Percentiles rank a stretch among this genome's conserved stretches.
phyloP scores from a whole-genome alignment of 108 stramenopile genomes.

The Conticribra guillardii region DNA sequence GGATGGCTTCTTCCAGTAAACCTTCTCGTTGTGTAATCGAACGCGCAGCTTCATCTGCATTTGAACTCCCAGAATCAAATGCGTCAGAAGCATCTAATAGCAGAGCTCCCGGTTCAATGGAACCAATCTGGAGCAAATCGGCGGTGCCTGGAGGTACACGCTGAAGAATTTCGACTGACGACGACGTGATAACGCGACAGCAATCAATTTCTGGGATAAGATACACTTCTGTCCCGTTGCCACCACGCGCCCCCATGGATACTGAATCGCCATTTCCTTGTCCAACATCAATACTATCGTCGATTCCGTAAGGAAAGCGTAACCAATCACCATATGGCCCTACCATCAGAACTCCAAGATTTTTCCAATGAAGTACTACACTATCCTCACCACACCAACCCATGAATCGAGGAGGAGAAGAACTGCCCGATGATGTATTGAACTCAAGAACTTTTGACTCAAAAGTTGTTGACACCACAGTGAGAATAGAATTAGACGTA shows the following conservation, averaged over 20 bases:
- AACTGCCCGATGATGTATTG: constrained; percentile 82
- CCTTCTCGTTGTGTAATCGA: constrained; percentile 66
- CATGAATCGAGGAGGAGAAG: constrained; percentile 76
- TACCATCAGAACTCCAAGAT: constrained; percentile 92
- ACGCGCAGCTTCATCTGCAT: constrained; percentile 83
- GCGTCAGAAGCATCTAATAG: constrained; percentile 94
- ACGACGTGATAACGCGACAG: constrained; percentile 88
- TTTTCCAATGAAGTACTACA: constrained; percentile 93
- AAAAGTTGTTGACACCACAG: constrained; percentile 91
- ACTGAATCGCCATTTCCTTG: background rate
- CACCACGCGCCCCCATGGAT: background rate
- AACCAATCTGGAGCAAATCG: constrained; percentile 83
- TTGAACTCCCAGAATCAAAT: constrained; percentile 84
- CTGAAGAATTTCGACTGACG: constrained; percentile 87
- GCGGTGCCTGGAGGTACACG: constrained; percentile 92
- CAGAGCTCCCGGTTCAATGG: constrained; percentile 94
- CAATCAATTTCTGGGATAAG: constrained; percentile 95
- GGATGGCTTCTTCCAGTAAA: constrained; percentile 78
- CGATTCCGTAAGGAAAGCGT: constrained; percentile 78
- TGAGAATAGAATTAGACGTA: constrained; percentile 82
- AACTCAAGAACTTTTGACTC: constrained; percentile 93
- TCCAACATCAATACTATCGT: constrained; percentile 34
- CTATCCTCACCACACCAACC: constrained; percentile 96
- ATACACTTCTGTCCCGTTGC: constrained; percentile 60
- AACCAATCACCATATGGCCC: constrained; percentile 97